Percentiles rank a stretch among this genome's conserved stretches.
phyloP scores from a whole-genome alignment of 1,284 basidiomycete genomes.

The Melampsora occidentalis region DNA sequence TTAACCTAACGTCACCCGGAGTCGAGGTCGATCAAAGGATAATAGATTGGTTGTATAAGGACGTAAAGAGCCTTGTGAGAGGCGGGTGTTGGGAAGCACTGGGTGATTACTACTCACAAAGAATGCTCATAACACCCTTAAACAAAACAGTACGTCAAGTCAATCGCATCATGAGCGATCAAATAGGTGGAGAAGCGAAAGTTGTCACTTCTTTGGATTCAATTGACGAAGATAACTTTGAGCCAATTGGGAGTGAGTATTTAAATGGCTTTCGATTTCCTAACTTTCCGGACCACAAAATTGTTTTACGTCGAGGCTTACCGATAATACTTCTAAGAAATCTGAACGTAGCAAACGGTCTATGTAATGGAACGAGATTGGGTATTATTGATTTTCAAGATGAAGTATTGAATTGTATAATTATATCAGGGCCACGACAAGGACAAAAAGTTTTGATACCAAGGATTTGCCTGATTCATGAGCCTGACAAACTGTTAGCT shows the following conservation, averaged over 20 bases:
- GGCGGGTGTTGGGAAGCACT: too few relatives aligned
- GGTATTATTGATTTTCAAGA: background rate
- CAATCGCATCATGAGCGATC: too few relatives aligned
- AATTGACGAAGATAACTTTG: too few relatives aligned
- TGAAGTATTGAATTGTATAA: background rate
- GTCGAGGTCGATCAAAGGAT: too few relatives aligned
- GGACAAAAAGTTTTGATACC: background rate
- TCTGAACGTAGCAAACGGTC: background rate
- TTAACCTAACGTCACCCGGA: too few relatives aligned
- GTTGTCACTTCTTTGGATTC: too few relatives aligned
- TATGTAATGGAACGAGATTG: conserved; percentile 9
- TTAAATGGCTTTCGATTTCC: background rate
- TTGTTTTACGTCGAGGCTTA: background rate
- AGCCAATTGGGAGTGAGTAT: conserved; percentile 45
- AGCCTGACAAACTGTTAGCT: background rate
- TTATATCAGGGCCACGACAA: background rate
- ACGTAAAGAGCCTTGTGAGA: too few relatives aligned
- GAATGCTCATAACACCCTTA: too few relatives aligned
- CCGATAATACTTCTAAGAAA: background rate
- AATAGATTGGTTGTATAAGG: too few relatives aligned
- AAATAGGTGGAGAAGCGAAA: too few relatives aligned
- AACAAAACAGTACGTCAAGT: too few relatives aligned
- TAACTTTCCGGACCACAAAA: background rate
- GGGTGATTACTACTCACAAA: too few relatives aligned
- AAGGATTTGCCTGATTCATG: background rate